Evolutionary conservation across 352 stramenopile species (phyloP).

Genomic region (Globisporangium yorkense): DNA sequence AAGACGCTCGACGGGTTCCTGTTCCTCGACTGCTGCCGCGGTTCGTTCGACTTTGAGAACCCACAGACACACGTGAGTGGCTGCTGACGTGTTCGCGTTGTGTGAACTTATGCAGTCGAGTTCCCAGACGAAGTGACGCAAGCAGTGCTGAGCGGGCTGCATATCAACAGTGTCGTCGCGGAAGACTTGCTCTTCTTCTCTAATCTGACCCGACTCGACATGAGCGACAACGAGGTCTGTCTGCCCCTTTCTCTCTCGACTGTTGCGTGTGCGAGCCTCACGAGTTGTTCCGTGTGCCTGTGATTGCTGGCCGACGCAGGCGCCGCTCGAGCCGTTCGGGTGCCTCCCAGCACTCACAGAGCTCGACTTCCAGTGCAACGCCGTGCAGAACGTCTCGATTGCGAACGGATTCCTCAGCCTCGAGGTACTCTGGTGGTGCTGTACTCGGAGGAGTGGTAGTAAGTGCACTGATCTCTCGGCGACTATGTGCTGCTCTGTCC

Average conservation of each 20-base stretch:
- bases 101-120: constrained; percentile 33
- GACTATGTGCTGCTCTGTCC: background rate
- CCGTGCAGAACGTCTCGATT: constrained; percentile 36
- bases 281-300: background rate
- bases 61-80: background rate
- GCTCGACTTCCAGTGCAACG: constrained; percentile 81
- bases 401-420: constrained; percentile 59
- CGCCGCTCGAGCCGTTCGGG: constrained; percentile 57
- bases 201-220: constrained; percentile 62
- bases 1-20: constrained; percentile 75
- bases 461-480: background rate
- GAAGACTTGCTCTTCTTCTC: constrained; percentile 80
- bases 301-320: constrained; percentile 12
- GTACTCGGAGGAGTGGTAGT: background rate
- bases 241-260: background rate
- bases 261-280: background rate
- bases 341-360: constrained; percentile 57
- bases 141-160: constrained; percentile 50
- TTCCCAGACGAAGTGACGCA: constrained; percentile 75
- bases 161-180: constrained; percentile 53
- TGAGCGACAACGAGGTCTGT: constrained; percentile 78
- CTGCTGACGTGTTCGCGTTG: background rate
- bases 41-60: constrained; percentile 16
- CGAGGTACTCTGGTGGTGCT: constrained; percentile 22
- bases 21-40: constrained; percentile 65